Percentiles rank a stretch among this genome's conserved stretches.
Evolutionary conservation across 495 filamentous ascomycete genomes (phyloP).

Genomic region (Talaromyces borbonicus): DNA sequence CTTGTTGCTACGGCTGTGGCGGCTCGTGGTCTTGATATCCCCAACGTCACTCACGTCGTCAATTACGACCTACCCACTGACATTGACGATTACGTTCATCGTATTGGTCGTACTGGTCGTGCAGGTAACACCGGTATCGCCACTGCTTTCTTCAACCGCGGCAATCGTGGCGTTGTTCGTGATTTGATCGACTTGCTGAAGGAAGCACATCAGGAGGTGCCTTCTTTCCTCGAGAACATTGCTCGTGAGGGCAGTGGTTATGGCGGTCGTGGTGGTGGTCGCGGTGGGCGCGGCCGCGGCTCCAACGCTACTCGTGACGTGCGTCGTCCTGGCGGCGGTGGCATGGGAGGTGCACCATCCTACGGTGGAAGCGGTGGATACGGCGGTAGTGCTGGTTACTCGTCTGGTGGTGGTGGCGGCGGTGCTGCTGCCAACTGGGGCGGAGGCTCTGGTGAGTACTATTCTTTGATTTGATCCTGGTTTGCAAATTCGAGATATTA

Average conservation of each 20-base stretch:
- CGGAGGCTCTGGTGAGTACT: slow-evolving; percentile 22
- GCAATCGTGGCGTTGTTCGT: slow-evolving; percentile 92
- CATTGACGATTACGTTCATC: slow-evolving; percentile 98
- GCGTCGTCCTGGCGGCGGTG: slow-evolving; percentile 49
- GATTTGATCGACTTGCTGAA: slow-evolving; percentile 94
- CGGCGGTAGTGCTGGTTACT: slow-evolving; percentile 26
- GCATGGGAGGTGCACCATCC: slow-evolving; percentile 28
- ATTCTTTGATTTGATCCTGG: neutral
- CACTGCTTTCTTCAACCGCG: slow-evolving; percentile 99
- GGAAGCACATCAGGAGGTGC: slow-evolving; percentile 96
- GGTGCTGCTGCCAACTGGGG: slow-evolving; percentile 19
- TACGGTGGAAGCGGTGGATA: slow-evolving; percentile 46
- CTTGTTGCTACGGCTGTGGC: slow-evolving; percentile 95
- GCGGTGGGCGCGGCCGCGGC: slow-evolving; percentile 60
- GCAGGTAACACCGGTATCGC: slow-evolving; percentile 98
- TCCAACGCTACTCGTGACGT: slow-evolving; percentile 74
- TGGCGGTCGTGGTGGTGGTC: slow-evolving; percentile 59
- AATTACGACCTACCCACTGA: slow-evolving; percentile 99
- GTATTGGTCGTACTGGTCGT: slow-evolving; percentile 99
- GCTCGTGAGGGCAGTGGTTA: slow-evolving; percentile 83
- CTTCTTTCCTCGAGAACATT: slow-evolving; percentile 87
- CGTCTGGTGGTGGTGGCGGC: too few species aligned
- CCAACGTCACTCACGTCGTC: slow-evolving; percentile 96
- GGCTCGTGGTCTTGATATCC: slow-evolving; percentile 92
- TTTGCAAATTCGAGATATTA: neutral